These are phyloP conservation scores for Tripterygium wilfordii DNA, from an alignment of 177 flowering plant species.

Conservation along the genomic window DNA sequence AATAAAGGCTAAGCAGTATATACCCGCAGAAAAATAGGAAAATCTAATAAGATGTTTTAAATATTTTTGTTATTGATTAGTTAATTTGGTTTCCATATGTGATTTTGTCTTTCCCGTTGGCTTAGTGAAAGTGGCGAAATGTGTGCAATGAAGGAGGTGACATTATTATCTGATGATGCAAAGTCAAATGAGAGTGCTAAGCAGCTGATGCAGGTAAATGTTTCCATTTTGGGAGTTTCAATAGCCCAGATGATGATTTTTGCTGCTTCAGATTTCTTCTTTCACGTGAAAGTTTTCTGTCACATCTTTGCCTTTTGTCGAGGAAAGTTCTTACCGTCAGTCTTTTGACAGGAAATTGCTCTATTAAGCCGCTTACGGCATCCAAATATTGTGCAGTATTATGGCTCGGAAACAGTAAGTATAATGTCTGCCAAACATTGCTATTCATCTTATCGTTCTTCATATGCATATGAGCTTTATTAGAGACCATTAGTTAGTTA, in stretches of 20 bases:
- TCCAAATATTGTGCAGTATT: conserved; percentile 79
- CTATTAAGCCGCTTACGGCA: conserved; percentile 69
- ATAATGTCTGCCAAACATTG: too few species aligned
- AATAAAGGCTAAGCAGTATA: too few species aligned
- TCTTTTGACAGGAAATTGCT: conserved; percentile 54
- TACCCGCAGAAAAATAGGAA: too few species aligned
- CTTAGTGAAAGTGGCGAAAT: conserved; percentile 73
- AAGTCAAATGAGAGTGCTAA: conserved; percentile 75
- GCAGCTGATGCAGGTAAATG: conserved; percentile 70
- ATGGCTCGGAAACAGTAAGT: conserved; percentile 74
- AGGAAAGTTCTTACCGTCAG: neutral
- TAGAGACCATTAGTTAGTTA: too few species aligned
- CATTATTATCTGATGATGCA: conserved; percentile 66
- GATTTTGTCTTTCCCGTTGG: conserved; percentile 9
- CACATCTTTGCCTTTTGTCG: too few species aligned
- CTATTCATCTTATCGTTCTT: too few species aligned
- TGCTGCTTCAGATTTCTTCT: too few species aligned
- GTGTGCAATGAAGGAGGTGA: conserved; percentile 95
- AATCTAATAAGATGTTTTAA: neutral
- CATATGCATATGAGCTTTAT: too few species aligned
- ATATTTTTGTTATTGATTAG: neutral
- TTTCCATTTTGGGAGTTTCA: too few species aligned
- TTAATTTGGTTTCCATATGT: neutral
- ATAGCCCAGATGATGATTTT: too few species aligned
- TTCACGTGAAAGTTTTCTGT: too few species aligned